Conservation (phyloP, 768 basidiomycete genomes). For the Suillus luteus region DNA sequence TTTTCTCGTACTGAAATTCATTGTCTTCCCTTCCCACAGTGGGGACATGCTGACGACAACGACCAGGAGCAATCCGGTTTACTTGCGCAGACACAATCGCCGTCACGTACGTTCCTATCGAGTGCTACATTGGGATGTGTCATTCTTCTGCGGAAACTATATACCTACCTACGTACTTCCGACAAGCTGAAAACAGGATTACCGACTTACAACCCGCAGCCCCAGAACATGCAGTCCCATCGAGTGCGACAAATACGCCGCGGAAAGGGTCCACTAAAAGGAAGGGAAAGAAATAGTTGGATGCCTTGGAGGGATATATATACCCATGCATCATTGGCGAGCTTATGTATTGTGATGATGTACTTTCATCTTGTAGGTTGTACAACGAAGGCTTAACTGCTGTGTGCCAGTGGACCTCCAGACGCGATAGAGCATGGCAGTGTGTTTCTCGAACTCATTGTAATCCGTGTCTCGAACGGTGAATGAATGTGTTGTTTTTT, state of each 20-base stretch:
- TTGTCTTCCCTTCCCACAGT: too few species aligned
- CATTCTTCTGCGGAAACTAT: too few species aligned
- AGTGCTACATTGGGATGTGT: too few species aligned
- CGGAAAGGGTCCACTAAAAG: slow-evolving; percentile 30
- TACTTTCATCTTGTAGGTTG: background rate
- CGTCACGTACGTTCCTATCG: too few species aligned
- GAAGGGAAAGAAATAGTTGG: slow-evolving; percentile 27
- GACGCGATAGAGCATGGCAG: background rate
- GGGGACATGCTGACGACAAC: too few species aligned
- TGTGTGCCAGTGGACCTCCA: background rate
- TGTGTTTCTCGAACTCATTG: background rate
- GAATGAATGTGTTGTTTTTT: background rate
- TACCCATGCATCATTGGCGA: background rate
- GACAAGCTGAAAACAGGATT: too few species aligned
- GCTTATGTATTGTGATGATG: background rate
- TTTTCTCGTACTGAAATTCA: too few species aligned
- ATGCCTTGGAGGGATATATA: background rate
- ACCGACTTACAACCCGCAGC: background rate
- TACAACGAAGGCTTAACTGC: background rate
- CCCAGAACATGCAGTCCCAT: slow-evolving; percentile 13
- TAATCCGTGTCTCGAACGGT: background rate
- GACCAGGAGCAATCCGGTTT: too few species aligned
- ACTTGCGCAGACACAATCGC: too few species aligned
- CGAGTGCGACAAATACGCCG: slow-evolving; percentile 19
- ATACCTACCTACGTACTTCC: too few species aligned